Base-by-base conservation (phyloP, 257 asterid species). In the Capsicum pubescens region DNA sequence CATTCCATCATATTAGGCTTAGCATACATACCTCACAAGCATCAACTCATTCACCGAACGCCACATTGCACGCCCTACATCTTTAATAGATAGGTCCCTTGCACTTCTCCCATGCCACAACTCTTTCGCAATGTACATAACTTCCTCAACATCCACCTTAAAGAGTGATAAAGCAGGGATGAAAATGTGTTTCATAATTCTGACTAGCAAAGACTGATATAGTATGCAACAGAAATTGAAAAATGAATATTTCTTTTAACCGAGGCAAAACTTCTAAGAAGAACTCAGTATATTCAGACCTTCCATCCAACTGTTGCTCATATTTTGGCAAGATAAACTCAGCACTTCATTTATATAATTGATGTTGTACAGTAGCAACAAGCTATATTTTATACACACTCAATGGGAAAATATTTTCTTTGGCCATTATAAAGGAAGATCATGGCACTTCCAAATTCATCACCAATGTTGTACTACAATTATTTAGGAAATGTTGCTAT, bases 41-140 rank as follows among this genome's bases (percentile, higher is more conserved):
- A 95, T 93, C 82, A 95, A 89, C 82, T 94, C 99, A 50, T 92
- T 93, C 84, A 93, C 88, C 46, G 98, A 94, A 83, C 98, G 99
- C 98, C 99, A 95, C 98, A 96, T 94, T 84, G 92, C 98, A 86
- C 98, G 98, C 46, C 99, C 99, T 17, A 96, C 98, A 74, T 95
- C 94, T 88, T 93, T 94, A 54, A 87, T 86, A 6, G 93, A 87
- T 81, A 87, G 90, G 87, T 96, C 99, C 87, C 97, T 92, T 42
- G 98, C 97, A 92, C 99, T 93, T 87, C 98, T 93, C 79, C 98
- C 95, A 83, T 87, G 95, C 99, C 99, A 96, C 91, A 96, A 90
- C 90, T 94, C 99, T 91, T 96, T 96, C 77, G 85, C 91, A 61
- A 94, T 81, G 79, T 94, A 94, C 97, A 91, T 90, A 58, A 94